Evolutionary conservation across 176 grass and related monocot genomes (phyloP), one percentile per base, ranked within the genome.

Genomic region (Oryza longistaminata): DNA sequence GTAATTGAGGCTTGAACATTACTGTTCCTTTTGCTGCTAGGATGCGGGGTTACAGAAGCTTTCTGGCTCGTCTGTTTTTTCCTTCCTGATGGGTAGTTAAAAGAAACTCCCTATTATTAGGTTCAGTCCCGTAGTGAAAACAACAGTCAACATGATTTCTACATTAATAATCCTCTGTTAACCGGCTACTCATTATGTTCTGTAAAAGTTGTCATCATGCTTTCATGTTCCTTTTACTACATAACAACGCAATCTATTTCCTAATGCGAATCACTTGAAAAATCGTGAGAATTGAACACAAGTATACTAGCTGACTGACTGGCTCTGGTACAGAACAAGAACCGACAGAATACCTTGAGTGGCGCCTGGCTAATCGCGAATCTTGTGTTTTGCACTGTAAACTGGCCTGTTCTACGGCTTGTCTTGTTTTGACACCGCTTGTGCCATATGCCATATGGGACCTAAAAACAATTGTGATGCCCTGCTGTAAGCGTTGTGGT

Each of bases 51-150:
- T 53, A 19, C 50, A 68, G 79, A 87, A 90, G 68, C 24, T 82
- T 46, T 58, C 7, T 15, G 21, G 60, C 21, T 74, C 39, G 11
- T 35, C 37, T 16, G 39, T 40, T 10, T 68, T 74, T 82, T 27
- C 33, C 79, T 62, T 68, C 46, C 14, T 78, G 61, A 7, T 82
- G 19, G 53, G 13, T 42, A 55, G 72, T 81, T 73, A 61, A 8
- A 60, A 77, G 82, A 77, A 85, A 58, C 33, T 77, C 61, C 21
- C 26, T 52, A 66, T 44, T 71, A 16, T 13, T 88, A 45, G 75
- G 7, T 82, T 21, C 11, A 81, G 39, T 79, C 6, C n/a, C 19
- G 2, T 12, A 49, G n/a, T 17, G 29, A 75, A 71, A 52, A 3
- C 1, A 7, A 73, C 11, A 46, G 21, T 31, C 11, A 48, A 67